Percentiles rank a stretch among this genome's conserved stretches.
Evolutionary conservation across 2,329 filamentous ascomycete species (phyloP).

Genomic region (Talaromyces albobiverticillius): DNA sequence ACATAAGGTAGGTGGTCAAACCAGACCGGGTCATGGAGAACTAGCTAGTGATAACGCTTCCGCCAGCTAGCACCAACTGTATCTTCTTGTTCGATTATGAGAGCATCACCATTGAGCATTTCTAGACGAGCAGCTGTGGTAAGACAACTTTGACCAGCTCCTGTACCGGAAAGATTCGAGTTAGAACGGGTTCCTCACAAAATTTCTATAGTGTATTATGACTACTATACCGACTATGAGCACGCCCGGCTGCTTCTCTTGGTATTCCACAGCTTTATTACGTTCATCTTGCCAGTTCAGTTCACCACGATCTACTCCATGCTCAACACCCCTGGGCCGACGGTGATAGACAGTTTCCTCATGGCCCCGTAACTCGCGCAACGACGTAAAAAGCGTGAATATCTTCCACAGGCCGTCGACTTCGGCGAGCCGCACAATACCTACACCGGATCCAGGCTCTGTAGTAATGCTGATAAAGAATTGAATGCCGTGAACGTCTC

Average conservation of each 20-base stretch:
- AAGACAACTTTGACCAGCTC: constrained; percentile 61
- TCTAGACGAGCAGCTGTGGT: constrained; percentile 58
- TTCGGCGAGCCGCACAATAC: constrained; percentile 52
- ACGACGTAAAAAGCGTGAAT: constrained; percentile 61
- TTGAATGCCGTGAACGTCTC: constrained; percentile 51
- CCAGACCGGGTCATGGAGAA: constrained; percentile 66
- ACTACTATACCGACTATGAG: too few relatives aligned
- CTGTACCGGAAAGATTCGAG: too few relatives aligned
- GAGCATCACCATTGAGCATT: constrained; percentile 53
- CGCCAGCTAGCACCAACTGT: constrained; percentile 65
- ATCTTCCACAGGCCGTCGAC: constrained; percentile 55
- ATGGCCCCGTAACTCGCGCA: constrained; percentile 54
- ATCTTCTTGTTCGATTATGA: constrained; percentile 59
- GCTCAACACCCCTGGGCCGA: constrained; percentile 56
- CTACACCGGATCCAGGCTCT: constrained; percentile 53
- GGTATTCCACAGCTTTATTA: too few relatives aligned
- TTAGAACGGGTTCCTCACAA: too few relatives aligned
- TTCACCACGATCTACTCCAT: too few relatives aligned
- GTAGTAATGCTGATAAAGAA: constrained; percentile 57
- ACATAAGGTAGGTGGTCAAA: constrained; percentile 60
- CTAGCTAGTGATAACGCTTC: constrained; percentile 61
- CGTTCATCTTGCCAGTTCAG: too few relatives aligned
- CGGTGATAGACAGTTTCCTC: constrained; percentile 50
- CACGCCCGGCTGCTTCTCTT: too few relatives aligned
- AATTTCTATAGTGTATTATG: too few relatives aligned